phyloP scores from a whole-genome alignment of 2,329 filamentous ascomycete genomes.

The Sphaerulina vaccinii region DNA sequence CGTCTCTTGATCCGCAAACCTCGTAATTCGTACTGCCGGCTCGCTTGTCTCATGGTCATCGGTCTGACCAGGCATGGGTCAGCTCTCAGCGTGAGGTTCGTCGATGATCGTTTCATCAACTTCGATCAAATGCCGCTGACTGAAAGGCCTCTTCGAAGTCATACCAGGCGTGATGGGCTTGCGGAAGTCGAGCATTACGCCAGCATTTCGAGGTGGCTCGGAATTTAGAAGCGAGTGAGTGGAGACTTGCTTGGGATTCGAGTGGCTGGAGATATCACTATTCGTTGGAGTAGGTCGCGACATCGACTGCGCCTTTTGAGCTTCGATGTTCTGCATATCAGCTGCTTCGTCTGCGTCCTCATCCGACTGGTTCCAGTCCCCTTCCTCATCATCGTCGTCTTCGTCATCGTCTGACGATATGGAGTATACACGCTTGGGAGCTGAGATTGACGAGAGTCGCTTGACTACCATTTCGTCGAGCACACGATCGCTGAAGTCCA shows the following conservation, averaged over 20 bases:
- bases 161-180: not conserved
- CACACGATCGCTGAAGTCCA: slow-evolving; percentile 25
- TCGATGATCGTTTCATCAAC: slow-evolving; percentile 27
- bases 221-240: not conserved
- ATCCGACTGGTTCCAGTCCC: slow-evolving; percentile 4
- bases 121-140: slow-evolving; percentile 25
- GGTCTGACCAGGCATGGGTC: not conserved
- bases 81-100: not conserved
- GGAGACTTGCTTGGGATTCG: not conserved
- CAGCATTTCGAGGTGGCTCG: not conserved
- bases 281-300: not conserved
- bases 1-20: not conserved
- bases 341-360: not conserved
- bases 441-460: slow-evolving; percentile 31
- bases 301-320: not conserved
- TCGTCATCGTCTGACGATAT: slow-evolving; percentile 25
- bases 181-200: slow-evolving; percentile 18
- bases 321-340: not conserved
- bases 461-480: slow-evolving; percentile 23
- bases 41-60: not conserved
- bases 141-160: slow-evolving; percentile 4
- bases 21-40: not conserved
- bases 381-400: slow-evolving; percentile 19
- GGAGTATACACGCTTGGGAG: slow-evolving; percentile 26
- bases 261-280: not conserved